These are phyloP conservation scores for Pestalotiopsis sp. DNA, from an alignment of 2,329 filamentous ascomycete species.

Conservation along the genomic window DNA sequence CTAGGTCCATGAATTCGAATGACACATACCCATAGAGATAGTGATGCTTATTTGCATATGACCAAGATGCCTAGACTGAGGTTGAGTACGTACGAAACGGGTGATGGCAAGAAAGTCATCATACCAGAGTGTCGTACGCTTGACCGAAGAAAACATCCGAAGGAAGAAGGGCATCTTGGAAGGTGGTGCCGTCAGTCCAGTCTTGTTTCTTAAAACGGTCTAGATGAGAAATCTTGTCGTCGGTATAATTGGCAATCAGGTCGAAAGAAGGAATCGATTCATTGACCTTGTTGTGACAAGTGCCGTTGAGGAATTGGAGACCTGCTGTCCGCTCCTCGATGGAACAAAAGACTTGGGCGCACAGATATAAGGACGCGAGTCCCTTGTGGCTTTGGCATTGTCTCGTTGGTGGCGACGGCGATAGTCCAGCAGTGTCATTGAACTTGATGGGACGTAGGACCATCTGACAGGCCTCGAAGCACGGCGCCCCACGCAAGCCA, in stretches of 20 bases:
- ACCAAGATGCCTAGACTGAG: conserved; percentile 32
- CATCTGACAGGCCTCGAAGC: conserved; percentile 36
- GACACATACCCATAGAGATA: conserved; percentile 38
- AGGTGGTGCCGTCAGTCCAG: conserved; percentile 8
- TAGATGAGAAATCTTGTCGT: conserved; percentile 34
- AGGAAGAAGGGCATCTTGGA: conserved; percentile 38
- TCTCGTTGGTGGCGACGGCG: conserved; percentile 21
- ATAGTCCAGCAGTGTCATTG: conserved; percentile 26
- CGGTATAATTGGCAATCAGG: conserved; percentile 35
- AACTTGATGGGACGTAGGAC: conserved; percentile 33
- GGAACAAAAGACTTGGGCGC: conserved; percentile 38
- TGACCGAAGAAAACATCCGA: conserved; percentile 34
- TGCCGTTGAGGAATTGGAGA: conserved; percentile 34
- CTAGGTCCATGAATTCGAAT: not conserved
- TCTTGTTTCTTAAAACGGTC: conserved; percentile 33
- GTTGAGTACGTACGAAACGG: conserved; percentile 9
- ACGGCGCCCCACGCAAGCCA: conserved; percentile 19
- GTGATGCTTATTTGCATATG: conserved; percentile 39
- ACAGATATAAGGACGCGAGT: conserved; percentile 39
- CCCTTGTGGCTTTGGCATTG: conserved; percentile 33
- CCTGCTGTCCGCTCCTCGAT: conserved; percentile 25
- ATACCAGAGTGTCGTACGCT: conserved; percentile 43
- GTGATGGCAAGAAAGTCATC: conserved; percentile 5
- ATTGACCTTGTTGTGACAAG: conserved; percentile 31
- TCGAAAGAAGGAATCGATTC: conserved; percentile 36